A percentile compares a stretch with the other conserved stretches of the same genome.
These are phyloP conservation scores for Rhizophagus prolifer DNA, from an alignment of 192 early-diverging fungal species.

Conservation along the genomic window DNA sequence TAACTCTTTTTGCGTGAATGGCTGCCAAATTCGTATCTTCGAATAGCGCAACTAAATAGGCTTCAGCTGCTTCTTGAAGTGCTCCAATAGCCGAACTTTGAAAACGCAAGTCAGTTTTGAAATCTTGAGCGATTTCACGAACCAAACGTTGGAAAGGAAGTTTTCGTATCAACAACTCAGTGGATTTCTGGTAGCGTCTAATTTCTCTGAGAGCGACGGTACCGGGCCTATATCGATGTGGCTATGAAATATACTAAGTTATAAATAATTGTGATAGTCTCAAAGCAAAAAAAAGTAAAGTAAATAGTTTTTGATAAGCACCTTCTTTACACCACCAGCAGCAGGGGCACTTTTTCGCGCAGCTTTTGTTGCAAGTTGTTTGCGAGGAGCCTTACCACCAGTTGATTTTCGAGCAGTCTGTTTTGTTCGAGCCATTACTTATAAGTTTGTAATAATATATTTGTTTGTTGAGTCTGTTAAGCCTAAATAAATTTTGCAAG, in stretches of 20 bases:
- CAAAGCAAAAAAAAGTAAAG: too few relatives aligned
- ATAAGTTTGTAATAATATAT: neutral
- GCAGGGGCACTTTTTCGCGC: conserved; percentile 94
- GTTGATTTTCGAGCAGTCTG: conserved; percentile 99
- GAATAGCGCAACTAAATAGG: conserved; percentile 85
- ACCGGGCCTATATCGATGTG: conserved; percentile 84
- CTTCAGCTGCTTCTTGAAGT: conserved; percentile 97
- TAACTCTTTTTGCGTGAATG: conserved; percentile 99
- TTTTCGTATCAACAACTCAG: conserved; percentile 92
- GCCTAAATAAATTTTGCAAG: too few relatives aligned
- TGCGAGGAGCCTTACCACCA: conserved; percentile 98
- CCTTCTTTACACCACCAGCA: conserved; percentile 92
- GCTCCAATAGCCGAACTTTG: conserved; percentile 99
- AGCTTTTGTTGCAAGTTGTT: conserved; percentile 94
- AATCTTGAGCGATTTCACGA: conserved; percentile 99
- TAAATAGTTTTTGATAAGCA: neutral
- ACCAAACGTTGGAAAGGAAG: conserved; percentile 95
- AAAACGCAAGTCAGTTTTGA: conserved; percentile 99
- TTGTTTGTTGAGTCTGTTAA: neutral
- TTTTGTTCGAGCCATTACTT: conserved; percentile 64
- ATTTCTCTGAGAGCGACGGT: conserved; percentile 92
- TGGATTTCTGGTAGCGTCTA: conserved; percentile 94
- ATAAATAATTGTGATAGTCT: neutral
- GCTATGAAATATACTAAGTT: conserved; percentile 24
- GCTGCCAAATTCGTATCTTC: conserved; percentile 99